Evolutionary conservation across 345 rosid genomes (phyloP), one percentile per base, ranked within the genome.

Genomic region (Euphorbia tirucalli): DNA sequence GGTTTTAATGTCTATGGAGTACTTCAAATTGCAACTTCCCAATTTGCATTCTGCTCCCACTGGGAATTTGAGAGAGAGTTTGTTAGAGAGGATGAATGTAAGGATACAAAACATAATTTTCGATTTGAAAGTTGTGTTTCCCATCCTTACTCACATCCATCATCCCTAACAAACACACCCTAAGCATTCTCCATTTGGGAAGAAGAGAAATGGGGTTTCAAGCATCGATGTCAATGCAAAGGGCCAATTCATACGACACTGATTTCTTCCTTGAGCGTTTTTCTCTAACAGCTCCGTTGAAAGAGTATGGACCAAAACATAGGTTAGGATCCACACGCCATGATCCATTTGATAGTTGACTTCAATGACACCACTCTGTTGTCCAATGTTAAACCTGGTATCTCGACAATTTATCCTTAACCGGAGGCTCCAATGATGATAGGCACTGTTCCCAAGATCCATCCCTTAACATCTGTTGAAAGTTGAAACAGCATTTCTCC

Each of bases 401-500:
- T 71, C 48, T 49, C 50, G 61, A 46, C 66, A 71, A 52, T 35
- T 71, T 71, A 14, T 71, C 68, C 68, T 71, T 71, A 13, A 62
- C 68, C 13, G 28, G 49, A 37, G 68, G 68, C 28, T 71, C 68
- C 57, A 71, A n/a, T 61, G 74, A 58, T 19, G 68, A 71, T 19
- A 71, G 21, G 60, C 74, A 61, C 35, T 28, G 74, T 49, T 71
- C 74, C 74, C 74, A 71, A 28, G 68, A 52, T 71, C 68, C 74
- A 5, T 71, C 68, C 28, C 58, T 62, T 5, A 62, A 43, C 74
- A 71, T 61, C 74, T 71, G n/a, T n/a, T n/a, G n/a, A n/a, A n/a
- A n/a, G 65, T 57, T 9, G 10, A 22, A 30, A 41, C n/a, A 61
- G 4, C 55, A 18, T 19, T 61, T 32, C 44, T 14, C 37, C 27